phyloP scores from a whole-genome alignment of 2,329 filamentous ascomycete species.

The Leptodontidium sp. region DNA sequence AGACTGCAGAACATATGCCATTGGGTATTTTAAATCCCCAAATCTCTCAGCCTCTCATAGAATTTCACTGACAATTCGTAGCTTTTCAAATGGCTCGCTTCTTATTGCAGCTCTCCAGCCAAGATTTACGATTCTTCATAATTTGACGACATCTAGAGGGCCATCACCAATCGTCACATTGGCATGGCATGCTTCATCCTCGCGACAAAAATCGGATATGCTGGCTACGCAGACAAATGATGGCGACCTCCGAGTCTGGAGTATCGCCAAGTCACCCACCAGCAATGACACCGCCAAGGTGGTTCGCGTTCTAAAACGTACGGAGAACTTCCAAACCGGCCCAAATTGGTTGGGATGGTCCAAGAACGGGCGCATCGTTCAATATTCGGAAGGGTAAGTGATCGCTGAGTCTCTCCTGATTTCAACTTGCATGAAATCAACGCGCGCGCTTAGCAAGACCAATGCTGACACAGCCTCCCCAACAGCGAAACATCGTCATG shows the following conservation, averaged over 20 bases:
- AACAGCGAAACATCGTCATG: slow-evolving; percentile 87
- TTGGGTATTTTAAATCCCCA: slow-evolving; percentile 70
- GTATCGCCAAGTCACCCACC: slow-evolving; percentile 82
- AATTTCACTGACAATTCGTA: slow-evolving; percentile 49
- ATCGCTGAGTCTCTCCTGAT: slow-evolving; percentile 25
- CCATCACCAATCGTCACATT: slow-evolving; percentile 89
- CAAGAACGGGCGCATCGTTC: slow-evolving; percentile 94
- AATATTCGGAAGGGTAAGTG: slow-evolving; percentile 88
- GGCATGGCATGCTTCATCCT: slow-evolving; percentile 95
- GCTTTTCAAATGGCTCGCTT: slow-evolving; percentile 94
- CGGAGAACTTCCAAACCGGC: slow-evolving; percentile 75
- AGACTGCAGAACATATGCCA: slow-evolving; percentile 94
- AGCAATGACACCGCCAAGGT: slow-evolving; percentile 82
- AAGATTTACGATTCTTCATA: slow-evolving; percentile 92
- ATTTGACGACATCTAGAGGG: slow-evolving; percentile 81
- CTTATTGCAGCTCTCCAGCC: slow-evolving; percentile 89
- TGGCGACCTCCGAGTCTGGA: slow-evolving; percentile 95
- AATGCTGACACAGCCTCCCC: slow-evolving; percentile 46
- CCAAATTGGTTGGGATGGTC: slow-evolving; percentile 99
- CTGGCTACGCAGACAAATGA: slow-evolving; percentile 90
- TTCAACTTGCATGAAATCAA: slow-evolving; percentile 44
- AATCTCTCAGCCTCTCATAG: background rate
- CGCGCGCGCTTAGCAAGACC: slow-evolving; percentile 57
- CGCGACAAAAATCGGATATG: slow-evolving; percentile 98
- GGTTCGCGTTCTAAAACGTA: slow-evolving; percentile 84